Evolutionary conservation across 768 basidiomycete species (phyloP).

Genomic region (Hebeloma cylindrosporum): DNA sequence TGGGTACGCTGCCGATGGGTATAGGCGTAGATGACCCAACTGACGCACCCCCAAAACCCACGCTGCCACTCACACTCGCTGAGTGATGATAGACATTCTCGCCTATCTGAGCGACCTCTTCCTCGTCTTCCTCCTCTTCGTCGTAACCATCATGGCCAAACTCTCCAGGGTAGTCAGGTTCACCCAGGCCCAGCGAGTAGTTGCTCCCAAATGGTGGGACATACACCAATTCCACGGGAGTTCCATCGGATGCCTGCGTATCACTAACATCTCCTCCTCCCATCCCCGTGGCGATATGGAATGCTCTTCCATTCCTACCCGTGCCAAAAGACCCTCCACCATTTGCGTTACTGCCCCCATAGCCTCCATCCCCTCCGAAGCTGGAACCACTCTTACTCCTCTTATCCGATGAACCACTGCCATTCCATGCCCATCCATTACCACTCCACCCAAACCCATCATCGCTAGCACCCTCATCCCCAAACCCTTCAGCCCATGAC

Average conservation of each 20-base stretch:
- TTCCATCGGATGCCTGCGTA: conserved; percentile 35
- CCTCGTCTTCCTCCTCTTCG: conserved; percentile 11
- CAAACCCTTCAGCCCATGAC: conserved; percentile 51
- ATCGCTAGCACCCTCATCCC: conserved; percentile 44
- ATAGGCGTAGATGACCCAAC: conserved; percentile 4
- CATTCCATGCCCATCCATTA: conserved; percentile 12
- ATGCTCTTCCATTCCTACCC: conserved; percentile 16
- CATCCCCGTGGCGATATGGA: conserved; percentile 13
- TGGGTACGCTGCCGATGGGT: conserved; percentile 5
- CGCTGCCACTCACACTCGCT: conserved; percentile 3
- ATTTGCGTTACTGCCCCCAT: conserved; percentile 21
- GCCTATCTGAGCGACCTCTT: conserved; percentile 19
- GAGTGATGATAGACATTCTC: conserved; percentile 16
- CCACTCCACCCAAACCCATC: conserved; percentile 29
- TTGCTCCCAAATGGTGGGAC: conserved; percentile 52
- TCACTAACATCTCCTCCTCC: conserved; percentile 8
- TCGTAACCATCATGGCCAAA: conserved; percentile 1
- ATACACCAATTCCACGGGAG: conserved; percentile 71
- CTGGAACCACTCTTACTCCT: conserved; percentile 1
- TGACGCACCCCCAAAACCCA: conserved; percentile 7
- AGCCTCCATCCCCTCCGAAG: conserved; percentile 12
- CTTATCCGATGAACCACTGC: conserved; percentile 11
- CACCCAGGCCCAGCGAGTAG: conserved; percentile 28
- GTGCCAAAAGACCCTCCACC: conserved; percentile 17
- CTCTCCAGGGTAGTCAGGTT: conserved; percentile 10